Evolutionary conservation across 1,284 basidiomycete species (phyloP).

Genomic region (Leccinum angustisporum): DNA sequence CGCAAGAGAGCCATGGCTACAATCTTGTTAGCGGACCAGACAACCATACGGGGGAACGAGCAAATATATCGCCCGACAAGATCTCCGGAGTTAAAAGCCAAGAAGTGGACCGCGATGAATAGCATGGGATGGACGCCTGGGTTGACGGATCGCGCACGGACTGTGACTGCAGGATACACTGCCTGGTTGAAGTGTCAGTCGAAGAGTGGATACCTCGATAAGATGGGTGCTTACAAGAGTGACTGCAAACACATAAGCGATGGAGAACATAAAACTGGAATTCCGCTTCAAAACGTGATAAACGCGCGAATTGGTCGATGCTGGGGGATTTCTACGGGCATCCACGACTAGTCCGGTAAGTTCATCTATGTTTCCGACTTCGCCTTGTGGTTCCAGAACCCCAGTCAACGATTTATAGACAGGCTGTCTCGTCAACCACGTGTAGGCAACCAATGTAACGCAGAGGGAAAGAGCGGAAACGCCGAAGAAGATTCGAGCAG

Average conservation of each 20-base stretch:
- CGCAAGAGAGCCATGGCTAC: constrained; percentile 65
- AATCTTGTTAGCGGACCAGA: constrained; percentile 68
- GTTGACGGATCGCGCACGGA: constrained; percentile 67
- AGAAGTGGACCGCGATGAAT: constrained; percentile 71
- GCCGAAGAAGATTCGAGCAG: constrained; percentile 72
- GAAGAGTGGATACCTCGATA: not conserved
- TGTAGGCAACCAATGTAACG: constrained; percentile 48
- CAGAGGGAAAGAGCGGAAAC: constrained; percentile 67
- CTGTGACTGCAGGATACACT: constrained; percentile 84
- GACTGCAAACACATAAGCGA: constrained; percentile 74
- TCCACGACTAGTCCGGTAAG: constrained; percentile 36
- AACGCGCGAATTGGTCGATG: constrained; percentile 43
- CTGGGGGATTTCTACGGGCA: constrained; percentile 23
- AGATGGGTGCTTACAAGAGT: constrained; percentile 63
- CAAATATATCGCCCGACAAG: constrained; percentile 76
- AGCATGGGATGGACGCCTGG: constrained; percentile 60
- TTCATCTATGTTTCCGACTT: constrained; percentile 31
- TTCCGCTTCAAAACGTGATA: constrained; percentile 66
- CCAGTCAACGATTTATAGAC: constrained; percentile 54
- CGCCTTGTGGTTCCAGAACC: constrained; percentile 37
- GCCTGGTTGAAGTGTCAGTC: constrained; percentile 47
- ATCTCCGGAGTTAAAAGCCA: constrained; percentile 77
- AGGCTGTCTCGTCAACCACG: constrained; percentile 57
- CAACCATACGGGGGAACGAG: constrained; percentile 59
- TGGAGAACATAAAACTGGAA: constrained; percentile 65